Percentiles rank a stretch among this genome's conserved stretches.
phyloP scores from a whole-genome alignment of 2,329 filamentous ascomycete genomes.

The Fusarium tricinctum region DNA sequence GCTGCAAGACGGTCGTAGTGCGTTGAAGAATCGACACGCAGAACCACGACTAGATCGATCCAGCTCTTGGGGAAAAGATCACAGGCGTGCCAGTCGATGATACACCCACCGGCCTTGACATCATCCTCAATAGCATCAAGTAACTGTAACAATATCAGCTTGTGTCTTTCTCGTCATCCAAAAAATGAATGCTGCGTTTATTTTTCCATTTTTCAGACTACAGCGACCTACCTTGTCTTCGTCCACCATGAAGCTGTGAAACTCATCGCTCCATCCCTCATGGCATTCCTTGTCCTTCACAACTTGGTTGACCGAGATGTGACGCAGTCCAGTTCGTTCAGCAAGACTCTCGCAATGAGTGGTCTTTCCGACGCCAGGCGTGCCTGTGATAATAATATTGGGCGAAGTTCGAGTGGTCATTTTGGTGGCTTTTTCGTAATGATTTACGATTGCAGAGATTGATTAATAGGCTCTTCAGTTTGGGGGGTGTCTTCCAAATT shows the following conservation, averaged over 20 bases:
- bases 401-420: conserved; percentile 68
- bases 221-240: conserved; percentile 82
- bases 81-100: conserved; percentile 99
- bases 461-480: conserved; percentile 29
- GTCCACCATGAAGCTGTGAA: conserved; percentile 91
- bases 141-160: conserved; percentile 64
- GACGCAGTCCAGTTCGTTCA: conserved; percentile 80
- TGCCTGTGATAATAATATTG: conserved; percentile 96
- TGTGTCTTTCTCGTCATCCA: neutral
- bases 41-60: conserved; percentile 94
- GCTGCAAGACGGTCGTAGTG: conserved; percentile 87
- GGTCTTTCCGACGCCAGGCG: conserved; percentile 95
- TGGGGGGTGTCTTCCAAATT: conserved; percentile 15
- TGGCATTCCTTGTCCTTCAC: conserved; percentile 91
- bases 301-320: conserved; percentile 90
- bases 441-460: conserved; percentile 45
- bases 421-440: conserved; percentile 16
- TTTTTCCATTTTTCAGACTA: too few species aligned
- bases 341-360: conserved; percentile 89
- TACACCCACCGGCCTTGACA: conserved; percentile 81
- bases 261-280: conserved; percentile 88
- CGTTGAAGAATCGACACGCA: conserved; percentile 82
- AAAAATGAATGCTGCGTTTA: neutral
- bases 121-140: conserved; percentile 91
- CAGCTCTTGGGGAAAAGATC: conserved; percentile 93